Percentiles rank a stretch among this genome's conserved stretches.
Evolutionary conservation across 2,329 filamentous ascomycete genomes (phyloP).

Genomic region (Sporothrix inflata): DNA sequence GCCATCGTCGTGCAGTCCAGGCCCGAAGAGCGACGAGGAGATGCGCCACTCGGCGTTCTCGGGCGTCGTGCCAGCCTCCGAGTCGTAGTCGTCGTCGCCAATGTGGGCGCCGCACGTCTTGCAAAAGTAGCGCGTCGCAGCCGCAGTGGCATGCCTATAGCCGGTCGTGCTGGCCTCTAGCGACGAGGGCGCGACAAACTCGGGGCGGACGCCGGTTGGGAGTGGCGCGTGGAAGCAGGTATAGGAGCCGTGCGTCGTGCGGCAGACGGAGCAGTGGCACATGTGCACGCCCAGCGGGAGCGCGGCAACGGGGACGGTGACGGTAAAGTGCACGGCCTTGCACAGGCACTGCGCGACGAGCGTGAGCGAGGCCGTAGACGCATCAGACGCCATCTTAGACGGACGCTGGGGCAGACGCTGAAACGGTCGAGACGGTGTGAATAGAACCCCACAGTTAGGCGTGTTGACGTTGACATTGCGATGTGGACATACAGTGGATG

Average conservation of each 20-base stretch:
- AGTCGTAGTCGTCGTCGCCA: slow-evolving; percentile 16
- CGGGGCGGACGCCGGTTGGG: background rate
- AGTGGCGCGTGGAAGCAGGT: slow-evolving; percentile 18
- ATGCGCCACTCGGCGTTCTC: background rate
- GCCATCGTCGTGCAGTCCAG: slow-evolving; percentile 1
- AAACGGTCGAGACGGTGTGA: background rate
- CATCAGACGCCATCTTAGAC: background rate
- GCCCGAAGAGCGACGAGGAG: slow-evolving; percentile 1
- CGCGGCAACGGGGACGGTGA: background rate
- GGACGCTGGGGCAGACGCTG: background rate
- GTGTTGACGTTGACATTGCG: too few relatives aligned
- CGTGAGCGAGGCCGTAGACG: background rate
- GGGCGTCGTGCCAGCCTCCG: background rate
- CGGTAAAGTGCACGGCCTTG: slow-evolving; percentile 3
- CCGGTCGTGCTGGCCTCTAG: background rate
- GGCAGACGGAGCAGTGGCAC: slow-evolving; percentile 22
- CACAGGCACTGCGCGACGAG: slow-evolving; percentile 12
- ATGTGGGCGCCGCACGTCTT: slow-evolving; percentile 21
- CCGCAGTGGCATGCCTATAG: slow-evolving; percentile 1
- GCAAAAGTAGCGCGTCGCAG: slow-evolving; percentile 15
- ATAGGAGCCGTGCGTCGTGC: slow-evolving; percentile 14
- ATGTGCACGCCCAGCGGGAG: slow-evolving; percentile 17
- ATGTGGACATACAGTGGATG: background rate
- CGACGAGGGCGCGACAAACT: slow-evolving; percentile 11
- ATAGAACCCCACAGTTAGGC: too few relatives aligned